Base-by-base conservation (phyloP, 2,329 filamentous ascomycete species). In the Phialemoniopsis sp. region DNA sequence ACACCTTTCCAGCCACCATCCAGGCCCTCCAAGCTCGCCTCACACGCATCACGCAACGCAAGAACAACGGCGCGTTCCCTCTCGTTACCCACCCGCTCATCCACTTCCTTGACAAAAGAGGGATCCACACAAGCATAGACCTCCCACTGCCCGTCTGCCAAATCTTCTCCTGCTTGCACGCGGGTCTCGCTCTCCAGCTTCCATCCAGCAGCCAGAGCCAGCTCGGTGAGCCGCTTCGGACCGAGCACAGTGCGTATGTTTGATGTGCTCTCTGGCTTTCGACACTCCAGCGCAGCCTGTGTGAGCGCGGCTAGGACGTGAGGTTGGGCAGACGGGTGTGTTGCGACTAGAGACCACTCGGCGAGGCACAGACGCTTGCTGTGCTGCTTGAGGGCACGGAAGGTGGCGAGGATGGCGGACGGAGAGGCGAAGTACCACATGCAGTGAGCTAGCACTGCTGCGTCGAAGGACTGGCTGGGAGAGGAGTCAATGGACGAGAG, bases 251-350 rank as follows among this genome's bases (percentile, higher is more conserved):
- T 70, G 36, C 68, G 63, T 10, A 80, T 62, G 49, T 80, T 79
- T 8, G 60, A 63, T 0, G 38, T 42, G 38, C 63, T 68, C 1
- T 54, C 43, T 1, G 46, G 39, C 37, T 63, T 63, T 26, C 63
- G 62, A 3, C 56, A 60, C 49, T 77, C 72, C 2, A 73, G 49
- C 4, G 59, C 52, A 1, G 60, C 67, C 29, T 64, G 56, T 0
- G 72, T 55, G 15, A 79, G 50, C 3, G 66, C 65, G n/a, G 73
- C 70, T 2, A 79, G 56, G 7, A 79, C 65, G 45, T 80, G 76
- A 14, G 74, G 64, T 33, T 59, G 43, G 1, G 67, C 63, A 2
- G 60, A 56, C 6, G 50, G 52, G 17, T 62, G 44, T 0, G 61
- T 63, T 0, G 70, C 64, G 8, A 53, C 48, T 18, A 76, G 50